Base-by-base conservation (phyloP, 2,329 filamentous ascomycete genomes). In the Phoma sp. region DNA sequence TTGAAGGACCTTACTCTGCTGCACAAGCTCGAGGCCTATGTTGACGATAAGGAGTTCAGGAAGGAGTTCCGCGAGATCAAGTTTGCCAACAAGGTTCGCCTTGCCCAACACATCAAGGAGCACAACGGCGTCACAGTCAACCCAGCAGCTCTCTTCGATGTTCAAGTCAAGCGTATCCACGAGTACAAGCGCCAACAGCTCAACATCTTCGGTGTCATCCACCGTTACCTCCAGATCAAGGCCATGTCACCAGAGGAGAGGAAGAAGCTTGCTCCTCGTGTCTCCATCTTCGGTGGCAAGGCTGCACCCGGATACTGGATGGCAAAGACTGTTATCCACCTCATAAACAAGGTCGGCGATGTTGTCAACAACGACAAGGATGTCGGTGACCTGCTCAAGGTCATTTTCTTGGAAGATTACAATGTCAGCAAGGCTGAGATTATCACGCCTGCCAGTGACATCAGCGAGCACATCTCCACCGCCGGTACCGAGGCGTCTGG, bases 341-440 rank as follows among this genome's bases (percentile, higher is more conserved):
- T 99, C 52, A 88, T 99, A 81, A 98, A 97, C 80, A 89, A 87
- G 57, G 95, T 98, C 21, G 92, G 92, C 4, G 80, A 86, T 14
- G 90, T 98, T 2, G 89, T 99, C 65, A 99, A 99, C 81, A 90
- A 91, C 33, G 95, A 99, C 69, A 82, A 86, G 36, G 95, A 98
- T 28, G 88, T 98, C 71, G 93, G 93, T 26, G 93, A 98, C 71
- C 82, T 96, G 25, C 84, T 99, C 72, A 99, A 99, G 83, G 95
- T 99, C 47, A 87, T 99, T 71, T 99, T 97, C 82, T 78, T 99
- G 47, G 92, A 96, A 72, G 95, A 99, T 78, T 99, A 99, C 84
- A 99, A 99, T 64, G 95, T 99, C 71, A 96, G 92, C 85, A 99
- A 99, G 82, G 95, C 95, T 3, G 95, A 99, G 79, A 93, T 98